Base-by-base conservation (phyloP, 805 yeast genomes). In the Candida sakaeoensis region DNA sequence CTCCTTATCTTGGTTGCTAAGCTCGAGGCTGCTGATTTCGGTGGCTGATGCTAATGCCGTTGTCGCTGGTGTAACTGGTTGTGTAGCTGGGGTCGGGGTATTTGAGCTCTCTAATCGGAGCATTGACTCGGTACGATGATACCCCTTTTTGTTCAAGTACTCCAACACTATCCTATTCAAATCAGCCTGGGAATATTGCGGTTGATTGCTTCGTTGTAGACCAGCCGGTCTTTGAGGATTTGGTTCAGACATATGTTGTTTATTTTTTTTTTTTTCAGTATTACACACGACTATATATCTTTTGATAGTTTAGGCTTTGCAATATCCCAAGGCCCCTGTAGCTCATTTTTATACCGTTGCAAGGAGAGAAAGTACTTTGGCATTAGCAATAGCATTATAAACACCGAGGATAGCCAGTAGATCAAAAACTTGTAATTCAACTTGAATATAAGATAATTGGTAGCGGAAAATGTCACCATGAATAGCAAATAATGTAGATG, bases 311-410 rank as follows among this genome's bases (percentile, higher is more conserved):
- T 46, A 18, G 95, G 95, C 53, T 75, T 79, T 5, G 95, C 95
- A 1, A 84, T 79, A 57, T 87, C 96, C 96, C 96, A 87, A 1
- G 96, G 96, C 0, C 96, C 96, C 57, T 85, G 90, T 38, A 87
- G 65, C 57, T 86, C 95, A 55, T 80, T 85, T 58, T 87, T 87
- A 56, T 86, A 86, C 57, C 77, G 75, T 54, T 87, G 96, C 28
- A 88, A 63, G 22, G 71, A 72, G 35, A 86, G 60, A 50, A 86
- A 82, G 62, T 86, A 82, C 37, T 72, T 69, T 2, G 96, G 96
- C 16, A 86, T 72, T 1, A 77, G 64, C 7, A 83, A 60, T 2
- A 70, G 58, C 1, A 85, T 73, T 29, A 66, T 53, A 0, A 69
- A 48, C 41, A 79, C 79, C 5, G 74, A 53, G 1, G 62, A 37